Evolutionary conservation across 2,329 filamentous ascomycete genomes (phyloP), one percentile per base, ranked within the genome.

Genomic region (Fusarium redolens): DNA sequence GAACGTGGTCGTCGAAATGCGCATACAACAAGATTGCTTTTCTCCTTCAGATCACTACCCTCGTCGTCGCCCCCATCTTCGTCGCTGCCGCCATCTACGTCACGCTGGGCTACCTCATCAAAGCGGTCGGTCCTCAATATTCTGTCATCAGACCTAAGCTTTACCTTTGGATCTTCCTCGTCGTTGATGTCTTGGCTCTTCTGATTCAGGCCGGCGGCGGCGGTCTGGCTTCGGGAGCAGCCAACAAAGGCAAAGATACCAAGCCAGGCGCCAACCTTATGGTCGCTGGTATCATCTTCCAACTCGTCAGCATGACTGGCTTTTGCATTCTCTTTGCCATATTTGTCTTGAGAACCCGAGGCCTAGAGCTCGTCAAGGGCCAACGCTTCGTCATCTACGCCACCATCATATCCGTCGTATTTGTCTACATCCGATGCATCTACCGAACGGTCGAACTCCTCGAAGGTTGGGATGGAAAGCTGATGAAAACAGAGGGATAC

Each of bases 51-150:
- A 87, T 87, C 45, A 85, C 83, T 4, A 83, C 82, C 15, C 82
- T 84, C 54, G 82, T 83, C 62, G 80, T 84, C 61, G 79, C 78
- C 13, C 86, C 86, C 14, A 84, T 84, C 10, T 87, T 88, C 79
- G 86, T 86, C 75, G 86, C 85, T 18, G 86, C 85, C 4, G 86
- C 84, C 4, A 82, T 87, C 55, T 88, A 88, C 75, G 78, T 87
- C 55, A 78, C 86, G 48, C 81, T 88, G 6, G 85, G 85, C 56
- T 81, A 79, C 37, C 82, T 87, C 64, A 87, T 88, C 78, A 75
- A 79, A 31, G 62, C 82, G 15, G 76, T 86, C 20, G 86, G 86
- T 12, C 80, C 78, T 7, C 68, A 83, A 56, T 85, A 83, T 59
- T 86, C 84, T 38, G 71, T 84, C 35, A 74, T 87, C 12, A 78